Evolutionary conservation across 257 asterid genomes (phyloP).

Genomic region (Echium plantagineum): DNA sequence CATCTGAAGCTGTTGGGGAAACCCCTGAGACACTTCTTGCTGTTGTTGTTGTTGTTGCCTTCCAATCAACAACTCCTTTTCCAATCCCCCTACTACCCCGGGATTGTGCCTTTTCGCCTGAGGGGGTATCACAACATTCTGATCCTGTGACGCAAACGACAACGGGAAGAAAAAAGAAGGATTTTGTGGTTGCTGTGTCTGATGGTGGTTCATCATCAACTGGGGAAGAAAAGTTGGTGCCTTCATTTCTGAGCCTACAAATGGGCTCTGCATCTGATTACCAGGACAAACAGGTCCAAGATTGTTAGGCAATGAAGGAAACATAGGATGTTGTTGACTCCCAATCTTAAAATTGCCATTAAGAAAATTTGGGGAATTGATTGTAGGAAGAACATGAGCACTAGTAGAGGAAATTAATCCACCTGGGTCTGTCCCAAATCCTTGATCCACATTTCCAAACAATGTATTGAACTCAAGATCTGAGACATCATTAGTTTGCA

Average conservation of each 20-base stretch:
- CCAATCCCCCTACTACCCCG: constrained; percentile 25
- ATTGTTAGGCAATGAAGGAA: constrained; percentile 29
- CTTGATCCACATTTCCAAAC: constrained; percentile 61
- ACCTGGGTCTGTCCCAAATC: constrained; percentile 32
- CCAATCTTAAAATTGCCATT: constrained; percentile 21
- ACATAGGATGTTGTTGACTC: constrained; percentile 17
- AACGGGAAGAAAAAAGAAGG: constrained; percentile 54
- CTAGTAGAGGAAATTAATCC: constrained; percentile 13
- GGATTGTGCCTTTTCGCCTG: constrained; percentile 56
- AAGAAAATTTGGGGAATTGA: constrained; percentile 19
- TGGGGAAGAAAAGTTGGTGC: constrained; percentile 48
- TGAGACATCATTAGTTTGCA: constrained; percentile 41
- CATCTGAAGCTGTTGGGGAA: constrained; percentile 47
- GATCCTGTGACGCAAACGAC: constrained; percentile 47
- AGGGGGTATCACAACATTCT: constrained; percentile 37
- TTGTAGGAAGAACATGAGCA: constrained; percentile 25
- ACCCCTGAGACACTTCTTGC: constrained; percentile 17
- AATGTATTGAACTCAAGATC: constrained; percentile 25
- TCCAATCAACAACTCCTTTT: constrained; percentile 28
- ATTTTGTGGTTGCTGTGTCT: constrained; percentile 40
- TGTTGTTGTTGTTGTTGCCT: constrained; percentile 36
- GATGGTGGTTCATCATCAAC: constrained; percentile 55
- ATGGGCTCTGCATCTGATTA: constrained; percentile 31
- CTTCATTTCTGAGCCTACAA: no score
- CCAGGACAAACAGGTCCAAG: constrained; percentile 25